phyloP scores from a whole-genome alignment of 169 alveolate species.

The Eimeria necatrix region DNA sequence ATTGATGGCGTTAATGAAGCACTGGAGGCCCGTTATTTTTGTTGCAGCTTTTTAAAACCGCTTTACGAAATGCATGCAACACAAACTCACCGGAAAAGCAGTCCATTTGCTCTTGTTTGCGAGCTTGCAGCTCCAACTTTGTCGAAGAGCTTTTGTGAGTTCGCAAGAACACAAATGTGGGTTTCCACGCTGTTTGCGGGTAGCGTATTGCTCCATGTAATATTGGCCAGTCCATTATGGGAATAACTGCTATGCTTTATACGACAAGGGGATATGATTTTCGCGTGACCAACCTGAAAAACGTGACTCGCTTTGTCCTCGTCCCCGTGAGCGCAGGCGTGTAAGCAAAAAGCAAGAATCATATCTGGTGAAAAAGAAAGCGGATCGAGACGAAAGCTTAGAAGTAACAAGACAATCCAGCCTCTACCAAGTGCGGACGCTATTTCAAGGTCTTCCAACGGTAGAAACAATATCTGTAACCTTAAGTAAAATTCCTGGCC shows the following conservation, averaged over 20 bases:
- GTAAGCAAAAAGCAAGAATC: conserved; percentile 58
- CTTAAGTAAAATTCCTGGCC: not conserved
- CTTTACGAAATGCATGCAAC: not conserved
- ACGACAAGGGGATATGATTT: too few species aligned
- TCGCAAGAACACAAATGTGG: not conserved
- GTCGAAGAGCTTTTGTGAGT: conserved; percentile 41
- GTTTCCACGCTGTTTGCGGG: not conserved
- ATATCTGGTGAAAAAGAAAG: conserved; percentile 9
- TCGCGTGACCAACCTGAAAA: conserved; percentile 54
- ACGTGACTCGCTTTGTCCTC: conserved; percentile 53
- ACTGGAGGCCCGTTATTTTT: too few species aligned
- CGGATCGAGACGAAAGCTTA: not conserved
- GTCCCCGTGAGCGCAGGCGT: conserved; percentile 72
- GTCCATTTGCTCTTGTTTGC: conserved; percentile 57
- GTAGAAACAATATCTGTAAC: not conserved
- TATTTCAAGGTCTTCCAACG: not conserved
- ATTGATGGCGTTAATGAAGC: too few species aligned
- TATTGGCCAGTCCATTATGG: too few species aligned
- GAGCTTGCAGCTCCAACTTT: conserved; percentile 32
- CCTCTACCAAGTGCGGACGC: not conserved
- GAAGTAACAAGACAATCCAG: not conserved
- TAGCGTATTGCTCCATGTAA: too few species aligned
- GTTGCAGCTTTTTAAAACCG: too few species aligned
- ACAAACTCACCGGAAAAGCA: conserved; percentile 56
- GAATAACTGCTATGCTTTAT: not conserved